Base-by-base conservation (phyloP, 2,329 filamentous ascomycete genomes). In the Nemania diffusa region DNA sequence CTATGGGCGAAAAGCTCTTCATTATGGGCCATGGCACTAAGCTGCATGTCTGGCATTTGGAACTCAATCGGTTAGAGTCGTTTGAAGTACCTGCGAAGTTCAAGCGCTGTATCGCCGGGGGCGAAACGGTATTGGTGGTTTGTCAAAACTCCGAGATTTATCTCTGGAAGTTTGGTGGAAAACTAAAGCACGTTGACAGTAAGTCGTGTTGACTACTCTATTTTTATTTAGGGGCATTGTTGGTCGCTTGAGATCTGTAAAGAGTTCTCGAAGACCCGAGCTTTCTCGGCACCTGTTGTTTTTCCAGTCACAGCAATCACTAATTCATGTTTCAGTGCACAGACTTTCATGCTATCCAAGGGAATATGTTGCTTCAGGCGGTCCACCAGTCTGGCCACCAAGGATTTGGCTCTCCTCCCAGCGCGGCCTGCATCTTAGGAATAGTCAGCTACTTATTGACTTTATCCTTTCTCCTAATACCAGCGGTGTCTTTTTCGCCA, bases 21-120 rank as follows among this genome's bases (percentile, higher is more conserved):
- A 64, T 78, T 32, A 74, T 78, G 71, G 72, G 75, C 1, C 73
- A 71, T 37, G 70, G 69, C 13, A 71, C 57, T 8, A 72, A 56
- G 8, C n/a, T 78, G 24, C 71, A 78, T 40, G 76, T 72, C 17
- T 78, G 76, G 76, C 75, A 78, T 64, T 65, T 78, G 24, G 71
- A 74, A 17, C 61, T 71, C 5, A 70, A 77, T 55, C 67, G 67
- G 7, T 62, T 74, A 20, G 55, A 71, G 50, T 72, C 73, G 0
- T 65, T 73, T 34, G 57, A 72, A 51, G 57, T 76, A 6, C 74
- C 76, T 2, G 67, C 73, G 32, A 60, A 68, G 11, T 71, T 76
- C 24, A 71, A 73, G 62, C 73, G 76, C 26, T 76, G 73, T 32
- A 63, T 74, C 29, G 64, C 71, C 2, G 76, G 77, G 52, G 73